Base-by-base conservation (phyloP, 2,329 filamentous ascomycete species). In the Fusarium praegraminearum region DNA sequence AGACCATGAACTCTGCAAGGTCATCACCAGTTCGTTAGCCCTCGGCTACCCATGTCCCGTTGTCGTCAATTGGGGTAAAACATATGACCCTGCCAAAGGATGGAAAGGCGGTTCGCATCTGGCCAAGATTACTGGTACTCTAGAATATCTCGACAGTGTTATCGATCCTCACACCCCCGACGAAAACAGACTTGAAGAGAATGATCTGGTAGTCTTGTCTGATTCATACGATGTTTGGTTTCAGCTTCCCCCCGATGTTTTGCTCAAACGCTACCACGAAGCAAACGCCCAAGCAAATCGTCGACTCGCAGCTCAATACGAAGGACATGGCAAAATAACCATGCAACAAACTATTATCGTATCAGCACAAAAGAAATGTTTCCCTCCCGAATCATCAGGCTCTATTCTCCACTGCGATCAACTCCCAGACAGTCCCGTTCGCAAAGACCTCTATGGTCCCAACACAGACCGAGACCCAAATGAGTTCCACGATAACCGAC, bases 181-280 rank as follows among this genome's bases (percentile, higher is more conserved):
- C 3, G 47, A 38, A 12, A 57, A 74, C 16, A 58, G 43, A 11
- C 51, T 75, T 0, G 41, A 53, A 1, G 75, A 76, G 2, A 35
- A 76, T 8, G 76, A 78, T 24, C 46, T 78, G 1, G 47, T 76
- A 11, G 54, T 76, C 0, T 38, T 78, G 7, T 66, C 70, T 4
- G 76, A 78, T 20, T 71, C 74, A 2, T 72, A 74, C 11, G 76
- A 78, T 8, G 55, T 72, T 8, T 78, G 76, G 75, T 77, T 76
- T 16, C 76, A 78, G 20, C 75, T 78, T 0, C 73, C 76, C 1
- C 74, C 75, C 2, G 68, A 72, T 0, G 46, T 78, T 1, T 65
- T 78, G 5, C 62, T 78, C 18, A 55, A 73, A 5, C 70, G 76
- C 16, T 78, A 75, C 5, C 69, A 74, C 30, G 62, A 72, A 18